Percentiles rank a stretch among this genome's conserved stretches.
phyloP scores from a whole-genome alignment of 805 yeast genomes.

The Metschnikowia kofuensis region DNA sequence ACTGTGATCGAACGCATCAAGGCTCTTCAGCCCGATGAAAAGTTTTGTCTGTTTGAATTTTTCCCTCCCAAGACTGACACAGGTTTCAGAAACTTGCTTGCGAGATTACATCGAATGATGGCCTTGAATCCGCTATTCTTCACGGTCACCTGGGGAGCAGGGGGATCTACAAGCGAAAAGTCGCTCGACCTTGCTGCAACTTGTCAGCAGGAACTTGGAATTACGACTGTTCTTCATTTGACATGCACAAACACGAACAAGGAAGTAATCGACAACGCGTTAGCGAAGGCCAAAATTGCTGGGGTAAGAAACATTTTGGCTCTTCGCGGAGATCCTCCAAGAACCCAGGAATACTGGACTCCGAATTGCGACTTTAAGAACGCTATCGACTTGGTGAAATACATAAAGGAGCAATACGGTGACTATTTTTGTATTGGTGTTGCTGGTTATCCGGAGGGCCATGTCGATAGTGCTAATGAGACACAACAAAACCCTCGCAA shows the following conservation, averaged over 20 bases:
- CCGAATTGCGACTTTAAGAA: slow-evolving; percentile 58
- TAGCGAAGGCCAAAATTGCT: slow-evolving; percentile 61
- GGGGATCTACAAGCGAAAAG: slow-evolving; percentile 88
- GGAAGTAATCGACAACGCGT: slow-evolving; percentile 73
- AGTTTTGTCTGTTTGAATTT: slow-evolving; percentile 84
- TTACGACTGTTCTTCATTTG: slow-evolving; percentile 92
- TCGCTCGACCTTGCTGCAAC: slow-evolving; percentile 79
- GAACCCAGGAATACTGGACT: slow-evolving; percentile 64
- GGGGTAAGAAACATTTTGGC: slow-evolving; percentile 91
- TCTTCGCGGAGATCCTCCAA: slow-evolving; percentile 92
- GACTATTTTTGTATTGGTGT: slow-evolving; percentile 92
- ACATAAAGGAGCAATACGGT: slow-evolving; percentile 68
- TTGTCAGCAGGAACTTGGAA: slow-evolving; percentile 68
- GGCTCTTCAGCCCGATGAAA: slow-evolving; percentile 47
- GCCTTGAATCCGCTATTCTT: slow-evolving; percentile 85
- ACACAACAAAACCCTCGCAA: slow-evolving; percentile 59
- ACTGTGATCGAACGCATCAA: slow-evolving; percentile 32
- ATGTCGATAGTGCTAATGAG: slow-evolving; percentile 78
- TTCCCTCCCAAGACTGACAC: slow-evolving; percentile 96
- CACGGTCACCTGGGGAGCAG: slow-evolving; percentile 98
- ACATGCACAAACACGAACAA: slow-evolving; percentile 93
- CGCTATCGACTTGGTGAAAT: slow-evolving; percentile 84
- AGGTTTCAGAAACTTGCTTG: slow-evolving; percentile 80
- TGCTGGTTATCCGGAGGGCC: slow-evolving; percentile 98
- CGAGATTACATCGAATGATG: slow-evolving; percentile 86